Percentiles rank a stretch among this genome's conserved stretches.
These are phyloP conservation scores for Pythium brachiatum DNA, from an alignment of 352 stramenopile genomes.

Conservation along the genomic window DNA sequence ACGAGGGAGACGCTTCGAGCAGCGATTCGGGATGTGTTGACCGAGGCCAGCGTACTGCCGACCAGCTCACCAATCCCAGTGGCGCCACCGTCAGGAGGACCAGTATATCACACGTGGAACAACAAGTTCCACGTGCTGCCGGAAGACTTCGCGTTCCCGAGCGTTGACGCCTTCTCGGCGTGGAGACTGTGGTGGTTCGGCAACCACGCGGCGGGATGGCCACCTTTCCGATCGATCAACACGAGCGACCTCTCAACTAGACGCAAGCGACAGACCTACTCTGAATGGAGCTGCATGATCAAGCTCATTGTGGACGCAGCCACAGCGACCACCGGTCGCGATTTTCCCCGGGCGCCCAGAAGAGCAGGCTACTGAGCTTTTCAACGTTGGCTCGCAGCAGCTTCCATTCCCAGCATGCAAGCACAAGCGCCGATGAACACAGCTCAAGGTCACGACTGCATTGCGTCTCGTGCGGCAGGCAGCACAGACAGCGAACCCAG, in stretches of 20 bases:
- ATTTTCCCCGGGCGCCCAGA: no score
- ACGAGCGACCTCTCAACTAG: background rate
- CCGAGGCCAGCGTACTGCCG: background rate
- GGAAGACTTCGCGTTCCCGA: background rate
- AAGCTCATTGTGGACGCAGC: constrained; percentile 1
- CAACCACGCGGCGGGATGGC: background rate
- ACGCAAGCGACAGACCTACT: background rate
- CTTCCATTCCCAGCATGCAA: no score
- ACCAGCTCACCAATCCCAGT: no score
- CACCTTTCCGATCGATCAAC: background rate
- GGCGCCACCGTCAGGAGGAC: background rate
- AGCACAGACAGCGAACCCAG: no score
- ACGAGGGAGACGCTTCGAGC: background rate
- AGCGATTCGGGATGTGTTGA: background rate
- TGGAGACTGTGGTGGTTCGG: constrained; percentile 7
- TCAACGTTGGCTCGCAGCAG: no score
- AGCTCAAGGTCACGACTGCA: no score
- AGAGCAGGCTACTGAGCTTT: no score
- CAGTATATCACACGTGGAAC: background rate
- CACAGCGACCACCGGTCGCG: no score
- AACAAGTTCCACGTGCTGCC: background rate
- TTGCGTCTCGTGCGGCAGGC: no score
- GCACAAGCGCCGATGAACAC: no score
- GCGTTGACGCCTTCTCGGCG: background rate
- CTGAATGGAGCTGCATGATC: constrained; percentile 2